These are phyloP conservation scores for Ricinus communis DNA, from an alignment of 345 rosid genomes.

Conservation along the genomic window DNA sequence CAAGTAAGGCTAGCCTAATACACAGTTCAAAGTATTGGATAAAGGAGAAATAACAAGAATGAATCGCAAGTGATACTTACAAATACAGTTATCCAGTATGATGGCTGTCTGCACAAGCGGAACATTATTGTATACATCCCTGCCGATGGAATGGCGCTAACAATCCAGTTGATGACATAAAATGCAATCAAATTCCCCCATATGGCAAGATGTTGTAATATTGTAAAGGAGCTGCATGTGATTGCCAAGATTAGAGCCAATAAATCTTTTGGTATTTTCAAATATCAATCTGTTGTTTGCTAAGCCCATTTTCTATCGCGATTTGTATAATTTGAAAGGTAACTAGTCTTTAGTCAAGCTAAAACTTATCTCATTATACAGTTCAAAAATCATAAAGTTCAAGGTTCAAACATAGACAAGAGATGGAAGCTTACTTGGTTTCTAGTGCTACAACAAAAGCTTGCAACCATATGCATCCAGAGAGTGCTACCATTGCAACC, in stretches of 20 bases:
- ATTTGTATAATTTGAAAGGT: neutral
- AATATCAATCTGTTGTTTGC: neutral
- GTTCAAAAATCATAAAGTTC: neutral
- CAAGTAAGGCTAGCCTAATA: neutral
- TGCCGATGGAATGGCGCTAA: constrained; percentile 77
- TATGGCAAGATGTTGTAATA: constrained; percentile 82
- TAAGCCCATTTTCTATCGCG: neutral
- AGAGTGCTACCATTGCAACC: constrained; percentile 91
- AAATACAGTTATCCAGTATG: constrained; percentile 83
- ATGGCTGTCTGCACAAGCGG: constrained; percentile 77
- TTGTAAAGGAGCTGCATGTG: constrained; percentile 79
- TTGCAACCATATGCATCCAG: constrained; percentile 98
- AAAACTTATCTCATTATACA: neutral
- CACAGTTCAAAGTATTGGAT: neutral
- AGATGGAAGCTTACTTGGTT: constrained; percentile 67
- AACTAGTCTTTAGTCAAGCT: neutral
- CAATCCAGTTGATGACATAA: constrained; percentile 75
- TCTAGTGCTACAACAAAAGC: constrained; percentile 90
- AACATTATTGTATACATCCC: constrained; percentile 98
- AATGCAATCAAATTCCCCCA: constrained; percentile 89
- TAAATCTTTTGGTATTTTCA: neutral
- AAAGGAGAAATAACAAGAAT: neutral
- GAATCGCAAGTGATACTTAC: constrained; percentile 45
- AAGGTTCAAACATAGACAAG: neutral
- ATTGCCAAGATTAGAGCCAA: constrained; percentile 10